Conservation (phyloP, 352 stramenopile species). For the Aphanomyces euteiches region DNA sequence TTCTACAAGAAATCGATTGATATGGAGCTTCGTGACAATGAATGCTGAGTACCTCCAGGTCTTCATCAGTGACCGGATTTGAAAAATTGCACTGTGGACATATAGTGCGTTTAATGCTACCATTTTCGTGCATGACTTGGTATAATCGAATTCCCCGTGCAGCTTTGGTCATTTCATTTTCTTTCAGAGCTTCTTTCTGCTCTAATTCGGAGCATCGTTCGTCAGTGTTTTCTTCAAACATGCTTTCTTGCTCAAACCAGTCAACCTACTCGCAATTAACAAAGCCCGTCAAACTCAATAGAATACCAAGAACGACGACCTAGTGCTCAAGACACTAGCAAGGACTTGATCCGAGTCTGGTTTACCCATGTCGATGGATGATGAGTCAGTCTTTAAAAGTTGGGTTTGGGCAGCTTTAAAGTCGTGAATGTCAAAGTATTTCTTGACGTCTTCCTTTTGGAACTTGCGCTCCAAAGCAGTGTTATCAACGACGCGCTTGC, state of each 20-base stretch:
- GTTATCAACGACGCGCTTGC: conserved; percentile 86
- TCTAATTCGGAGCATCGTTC: conserved; percentile 65
- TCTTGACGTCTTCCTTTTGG: conserved; percentile 69
- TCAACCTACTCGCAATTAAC: conserved; percentile 39
- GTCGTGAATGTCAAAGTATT: conserved; percentile 82
- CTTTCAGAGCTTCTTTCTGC: conserved; percentile 70
- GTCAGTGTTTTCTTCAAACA: conserved; percentile 86
- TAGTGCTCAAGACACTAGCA: conserved; percentile 7
- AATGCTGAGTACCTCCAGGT: conserved; percentile 24
- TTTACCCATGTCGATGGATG: conserved; percentile 41
- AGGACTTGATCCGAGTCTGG: conserved; percentile 10
- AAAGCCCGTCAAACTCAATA: not conserved
- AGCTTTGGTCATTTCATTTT: conserved; percentile 66
- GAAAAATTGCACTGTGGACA: conserved; percentile 61
- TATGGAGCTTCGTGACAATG: not conserved
- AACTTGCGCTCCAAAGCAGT: conserved; percentile 81
- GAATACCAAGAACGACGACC: conserved; percentile 23
- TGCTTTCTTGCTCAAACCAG: conserved; percentile 86
- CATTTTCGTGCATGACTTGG: conserved; percentile 40
- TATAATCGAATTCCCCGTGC: conserved; percentile 43
- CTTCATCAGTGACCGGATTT: conserved; percentile 50
- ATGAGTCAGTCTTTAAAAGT: conserved; percentile 25
- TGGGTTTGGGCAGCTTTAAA: conserved; percentile 68
- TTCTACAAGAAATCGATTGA: conserved; percentile 8
- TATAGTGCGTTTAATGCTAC: conserved; percentile 47